A percentile compares a stretch with the other conserved stretches of the same genome.
These are phyloP conservation scores for Spathaspora boniae DNA, from an alignment of 805 yeast genomes.

Conservation along the genomic window DNA sequence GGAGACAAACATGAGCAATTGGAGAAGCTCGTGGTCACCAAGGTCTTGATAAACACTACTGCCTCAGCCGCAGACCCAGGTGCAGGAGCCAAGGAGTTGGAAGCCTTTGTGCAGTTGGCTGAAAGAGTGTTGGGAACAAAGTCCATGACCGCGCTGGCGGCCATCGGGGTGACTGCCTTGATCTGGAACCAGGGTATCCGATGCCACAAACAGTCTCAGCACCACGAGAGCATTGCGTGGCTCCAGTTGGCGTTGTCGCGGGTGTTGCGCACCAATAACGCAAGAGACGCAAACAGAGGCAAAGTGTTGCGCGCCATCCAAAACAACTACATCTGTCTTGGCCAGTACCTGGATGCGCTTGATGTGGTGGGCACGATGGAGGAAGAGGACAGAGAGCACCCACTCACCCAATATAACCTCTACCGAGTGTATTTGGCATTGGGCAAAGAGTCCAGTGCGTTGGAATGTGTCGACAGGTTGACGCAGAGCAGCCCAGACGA, in stretches of 20 bases:
- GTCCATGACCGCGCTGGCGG: not conserved
- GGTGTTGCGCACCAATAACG: constrained; percentile 3
- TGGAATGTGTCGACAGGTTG: not conserved
- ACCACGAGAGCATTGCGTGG: constrained; percentile 3
- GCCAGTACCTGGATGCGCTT: constrained; percentile 1
- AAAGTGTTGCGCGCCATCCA: constrained; percentile 6
- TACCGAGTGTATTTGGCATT: constrained; percentile 1
- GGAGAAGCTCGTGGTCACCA: constrained; percentile 1
- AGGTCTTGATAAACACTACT: constrained; percentile 2
- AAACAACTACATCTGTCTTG: constrained; percentile 1
- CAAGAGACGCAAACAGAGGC: constrained; percentile 3
- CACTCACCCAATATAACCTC: constrained; percentile 6
- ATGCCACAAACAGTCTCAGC: not conserved
- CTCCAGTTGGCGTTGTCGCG: constrained; percentile 3
- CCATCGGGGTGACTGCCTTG: constrained; percentile 2
- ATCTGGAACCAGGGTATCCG: constrained; percentile 7
- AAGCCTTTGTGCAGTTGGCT: constrained; percentile 2
- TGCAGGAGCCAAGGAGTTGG: not conserved
- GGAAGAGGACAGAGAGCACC: constrained; percentile 3
- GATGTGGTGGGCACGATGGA: constrained; percentile 1
- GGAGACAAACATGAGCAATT: not conserved
- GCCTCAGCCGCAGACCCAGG: not conserved
- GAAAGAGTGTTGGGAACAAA: constrained; percentile 4
- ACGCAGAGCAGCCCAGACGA: not conserved
- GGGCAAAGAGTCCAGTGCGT: not conserved